Conservation (phyloP, 2,329 filamentous ascomycete genomes). For the Cadophora sp. region DNA sequence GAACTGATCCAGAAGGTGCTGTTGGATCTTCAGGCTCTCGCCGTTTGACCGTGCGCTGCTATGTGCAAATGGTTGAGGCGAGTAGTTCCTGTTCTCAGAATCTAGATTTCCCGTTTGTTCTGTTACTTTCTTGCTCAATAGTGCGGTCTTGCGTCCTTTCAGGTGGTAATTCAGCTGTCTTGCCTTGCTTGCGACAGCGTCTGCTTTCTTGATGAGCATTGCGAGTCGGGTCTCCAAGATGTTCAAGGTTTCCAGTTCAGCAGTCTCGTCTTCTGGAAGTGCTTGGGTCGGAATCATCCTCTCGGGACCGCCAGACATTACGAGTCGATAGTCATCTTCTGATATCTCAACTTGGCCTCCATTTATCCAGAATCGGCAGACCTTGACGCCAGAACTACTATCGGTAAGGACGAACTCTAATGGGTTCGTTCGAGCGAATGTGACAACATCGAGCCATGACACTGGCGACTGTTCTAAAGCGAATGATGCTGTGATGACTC, state of each 20-base stretch:
- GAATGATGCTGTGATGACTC: conserved; percentile 48
- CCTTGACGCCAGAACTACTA: conserved; percentile 69
- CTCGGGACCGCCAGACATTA: conserved; percentile 82
- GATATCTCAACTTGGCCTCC: conserved; percentile 83
- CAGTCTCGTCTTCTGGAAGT: conserved; percentile 84
- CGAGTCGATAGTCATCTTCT: conserved; percentile 86
- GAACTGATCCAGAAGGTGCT: conserved; percentile 63
- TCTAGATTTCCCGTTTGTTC: conserved; percentile 38
- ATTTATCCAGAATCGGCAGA: conserved; percentile 84
- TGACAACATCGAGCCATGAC: conserved; percentile 85
- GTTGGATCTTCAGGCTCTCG: conserved; percentile 49
- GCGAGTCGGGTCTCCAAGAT: conserved; percentile 81
- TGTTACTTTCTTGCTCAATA: conserved; percentile 64
- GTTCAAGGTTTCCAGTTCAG: conserved; percentile 82
- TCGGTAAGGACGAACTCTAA: conserved; percentile 78
- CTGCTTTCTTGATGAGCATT: conserved; percentile 79
- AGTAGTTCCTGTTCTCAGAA: conserved; percentile 27
- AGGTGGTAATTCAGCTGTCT: conserved; percentile 83
- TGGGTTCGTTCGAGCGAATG: conserved; percentile 82
- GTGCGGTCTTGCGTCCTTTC: conserved; percentile 76
- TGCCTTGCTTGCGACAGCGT: conserved; percentile 74
- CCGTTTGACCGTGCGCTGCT: conserved; percentile 50
- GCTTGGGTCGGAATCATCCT: conserved; percentile 82
- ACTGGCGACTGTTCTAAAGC: conserved; percentile 68
- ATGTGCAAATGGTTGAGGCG: conserved; percentile 36